Evolutionary conservation across 2,329 filamentous ascomycete genomes (phyloP).

Genomic region (Albifimbria verrucaria): DNA sequence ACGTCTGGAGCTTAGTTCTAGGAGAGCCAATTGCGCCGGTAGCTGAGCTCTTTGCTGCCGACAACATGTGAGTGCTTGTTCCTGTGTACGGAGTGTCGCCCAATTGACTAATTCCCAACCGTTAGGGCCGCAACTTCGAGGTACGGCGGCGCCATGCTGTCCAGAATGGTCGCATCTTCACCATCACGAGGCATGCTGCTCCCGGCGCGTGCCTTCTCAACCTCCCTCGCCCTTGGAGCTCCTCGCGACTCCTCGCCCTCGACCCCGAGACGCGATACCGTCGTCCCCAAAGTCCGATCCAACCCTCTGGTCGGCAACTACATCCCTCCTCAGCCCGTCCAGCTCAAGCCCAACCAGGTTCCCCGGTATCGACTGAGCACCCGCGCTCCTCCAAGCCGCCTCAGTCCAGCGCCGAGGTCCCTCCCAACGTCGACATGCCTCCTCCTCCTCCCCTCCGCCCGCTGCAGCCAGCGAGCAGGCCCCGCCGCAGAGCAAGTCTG

Average conservation of each 20-base stretch:
- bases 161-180: conserved; percentile 23
- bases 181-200: conserved; percentile 11
- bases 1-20: neutral
- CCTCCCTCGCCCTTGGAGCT: conserved; percentile 23
- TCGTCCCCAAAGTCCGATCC: conserved; percentile 12
- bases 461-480: neutral
- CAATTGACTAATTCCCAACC: conserved; percentile 4
- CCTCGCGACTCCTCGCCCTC: conserved; percentile 3
- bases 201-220: conserved; percentile 26
- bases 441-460: conserved; percentile 17
- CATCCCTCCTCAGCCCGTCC: conserved; percentile 10
- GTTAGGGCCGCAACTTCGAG: conserved; percentile 22
- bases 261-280: conserved; percentile 5
- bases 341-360: conserved; percentile 2
- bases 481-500: neutral
- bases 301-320: conserved; percentile 30
- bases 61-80: neutral
- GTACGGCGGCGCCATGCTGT: conserved; percentile 24
- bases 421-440: conserved; percentile 13
- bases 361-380: conserved; percentile 10
- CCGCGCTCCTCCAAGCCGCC: conserved; percentile 1
- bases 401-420: conserved; percentile 6
- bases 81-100: conserved; percentile 11
- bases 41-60: neutral
- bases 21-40: neutral